Percentiles rank a stretch among this genome's conserved stretches.
phyloP scores from a whole-genome alignment of 371 early-diverging fungal genomes.

The Gilbertella persicaria region DNA sequence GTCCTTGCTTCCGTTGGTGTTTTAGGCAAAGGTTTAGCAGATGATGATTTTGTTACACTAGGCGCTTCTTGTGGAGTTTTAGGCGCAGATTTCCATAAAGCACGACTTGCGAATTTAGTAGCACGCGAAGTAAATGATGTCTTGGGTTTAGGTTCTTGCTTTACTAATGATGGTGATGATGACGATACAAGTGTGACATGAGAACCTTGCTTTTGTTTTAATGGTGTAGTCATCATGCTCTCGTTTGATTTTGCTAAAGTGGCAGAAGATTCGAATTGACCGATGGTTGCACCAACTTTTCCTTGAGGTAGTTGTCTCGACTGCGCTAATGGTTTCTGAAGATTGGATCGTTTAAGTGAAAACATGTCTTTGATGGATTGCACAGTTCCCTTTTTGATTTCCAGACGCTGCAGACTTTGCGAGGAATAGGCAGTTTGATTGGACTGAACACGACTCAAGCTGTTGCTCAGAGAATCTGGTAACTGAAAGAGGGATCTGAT shows the following conservation, averaged over 20 bases:
- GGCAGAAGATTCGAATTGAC: conserved; percentile 20
- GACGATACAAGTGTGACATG: conserved; percentile 1
- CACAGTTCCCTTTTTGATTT: conserved; percentile 42
- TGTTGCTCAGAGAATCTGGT: conserved; percentile 21
- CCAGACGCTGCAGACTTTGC: conserved; percentile 18
- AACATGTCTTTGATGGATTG: conserved; percentile 40
- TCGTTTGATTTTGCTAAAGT: conserved; percentile 5
- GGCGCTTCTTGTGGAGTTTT: neutral
- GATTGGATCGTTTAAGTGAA: conserved; percentile 11
- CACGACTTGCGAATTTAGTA: conserved; percentile 22
- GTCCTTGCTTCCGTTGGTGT: conserved; percentile 6
- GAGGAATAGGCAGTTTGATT: conserved; percentile 6
- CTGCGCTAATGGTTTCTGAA: conserved; percentile 1
- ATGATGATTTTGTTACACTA: conserved; percentile 3
- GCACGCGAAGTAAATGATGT: conserved; percentile 16
- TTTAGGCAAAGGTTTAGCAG: neutral
- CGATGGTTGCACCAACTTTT: conserved; percentile 15
- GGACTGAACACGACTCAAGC: conserved; percentile 11
- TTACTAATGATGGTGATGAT: conserved; percentile 4
- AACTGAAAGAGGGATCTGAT: conserved; percentile 44
- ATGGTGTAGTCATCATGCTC: neutral
- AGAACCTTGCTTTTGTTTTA: conserved; percentile 1
- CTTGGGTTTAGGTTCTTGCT: neutral
- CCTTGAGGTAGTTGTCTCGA: conserved; percentile 8
- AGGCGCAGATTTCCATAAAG: conserved; percentile 21